Conservation (phyloP, 805 yeast species). For the Candida verbasci region DNA sequence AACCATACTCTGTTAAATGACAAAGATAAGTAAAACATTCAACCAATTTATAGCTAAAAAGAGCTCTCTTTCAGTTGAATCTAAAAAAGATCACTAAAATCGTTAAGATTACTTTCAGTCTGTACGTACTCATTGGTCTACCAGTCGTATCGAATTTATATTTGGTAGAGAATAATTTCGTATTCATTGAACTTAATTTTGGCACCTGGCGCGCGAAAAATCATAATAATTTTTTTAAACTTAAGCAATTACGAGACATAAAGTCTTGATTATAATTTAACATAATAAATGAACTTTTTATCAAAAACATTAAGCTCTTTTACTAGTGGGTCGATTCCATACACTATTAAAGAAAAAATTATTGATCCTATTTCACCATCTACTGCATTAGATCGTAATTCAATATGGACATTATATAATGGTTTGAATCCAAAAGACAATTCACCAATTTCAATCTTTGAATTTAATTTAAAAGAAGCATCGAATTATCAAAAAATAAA, state of each 20-base stretch:
- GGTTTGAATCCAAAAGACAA: conserved; percentile 52
- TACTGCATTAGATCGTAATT: conserved; percentile 18
- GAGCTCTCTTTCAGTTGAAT: background rate
- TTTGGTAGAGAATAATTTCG: too few relatives aligned
- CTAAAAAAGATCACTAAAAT: too few relatives aligned
- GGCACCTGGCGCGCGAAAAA: too few relatives aligned
- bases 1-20: too few relatives aligned
- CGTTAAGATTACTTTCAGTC: too few relatives aligned
- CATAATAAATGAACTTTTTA: conserved; percentile 56
- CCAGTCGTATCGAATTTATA: too few relatives aligned
- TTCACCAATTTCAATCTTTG: conserved; percentile 59
- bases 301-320: conserved; percentile 56
- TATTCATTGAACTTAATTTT: background rate
- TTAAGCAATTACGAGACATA: too few relatives aligned
- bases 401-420: conserved; percentile 61
- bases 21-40: too few relatives aligned
- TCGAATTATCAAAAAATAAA: conserved; percentile 16
- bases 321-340: conserved; percentile 57
- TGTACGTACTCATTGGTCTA: too few relatives aligned
- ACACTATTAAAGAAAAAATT: conserved; percentile 45
- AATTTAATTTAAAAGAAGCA: conserved; percentile 47
- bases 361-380: conserved; percentile 20
- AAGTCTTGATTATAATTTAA: background rate
- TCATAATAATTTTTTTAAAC: background rate
- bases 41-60: background rate